Evolutionary conservation across 768 basidiomycete genomes (phyloP).

Genomic region (Lentinula boryana): DNA sequence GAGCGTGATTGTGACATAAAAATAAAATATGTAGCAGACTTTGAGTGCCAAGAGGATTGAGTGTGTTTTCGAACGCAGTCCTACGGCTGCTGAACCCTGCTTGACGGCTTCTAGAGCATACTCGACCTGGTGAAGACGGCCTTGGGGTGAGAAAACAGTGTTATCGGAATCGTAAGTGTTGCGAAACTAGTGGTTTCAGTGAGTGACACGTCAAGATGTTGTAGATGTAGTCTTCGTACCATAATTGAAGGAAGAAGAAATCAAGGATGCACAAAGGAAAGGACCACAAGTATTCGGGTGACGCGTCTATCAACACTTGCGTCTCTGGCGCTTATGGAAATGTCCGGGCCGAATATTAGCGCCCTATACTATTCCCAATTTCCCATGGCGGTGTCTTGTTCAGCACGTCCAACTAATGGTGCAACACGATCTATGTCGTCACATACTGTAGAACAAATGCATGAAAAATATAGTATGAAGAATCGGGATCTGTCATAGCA

Average conservation of each 20-base stretch:
- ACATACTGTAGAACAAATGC: too few species aligned
- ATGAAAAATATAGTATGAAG: neutral
- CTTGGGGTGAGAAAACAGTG: constrained; percentile 95
- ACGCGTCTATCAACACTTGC: neutral
- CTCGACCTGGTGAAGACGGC: constrained; percentile 94
- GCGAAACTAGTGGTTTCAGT: constrained; percentile 53
- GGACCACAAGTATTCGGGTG: neutral
- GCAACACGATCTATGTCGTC: too few species aligned
- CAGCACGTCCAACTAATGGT: too few species aligned
- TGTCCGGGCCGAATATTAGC: neutral
- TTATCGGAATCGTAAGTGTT: constrained; percentile 99
- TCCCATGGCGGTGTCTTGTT: too few species aligned
- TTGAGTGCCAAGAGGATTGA: constrained; percentile 89
- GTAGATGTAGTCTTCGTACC: neutral
- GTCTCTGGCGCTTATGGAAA: neutral
- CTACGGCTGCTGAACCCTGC: constrained; percentile 98
- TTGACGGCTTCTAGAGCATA: constrained; percentile 99
- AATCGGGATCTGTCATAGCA: neutral
- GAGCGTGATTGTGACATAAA: neutral
- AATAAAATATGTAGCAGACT: constrained; percentile 35
- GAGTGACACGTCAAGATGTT: neutral
- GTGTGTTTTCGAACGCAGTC: constrained; percentile 92
- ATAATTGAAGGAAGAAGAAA: neutral
- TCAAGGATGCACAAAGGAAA: neutral
- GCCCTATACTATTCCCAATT: too few species aligned